Evolutionary conservation across 2,329 filamentous ascomycete genomes (phyloP).

Genomic region (Hypomyces perniciosus): DNA sequence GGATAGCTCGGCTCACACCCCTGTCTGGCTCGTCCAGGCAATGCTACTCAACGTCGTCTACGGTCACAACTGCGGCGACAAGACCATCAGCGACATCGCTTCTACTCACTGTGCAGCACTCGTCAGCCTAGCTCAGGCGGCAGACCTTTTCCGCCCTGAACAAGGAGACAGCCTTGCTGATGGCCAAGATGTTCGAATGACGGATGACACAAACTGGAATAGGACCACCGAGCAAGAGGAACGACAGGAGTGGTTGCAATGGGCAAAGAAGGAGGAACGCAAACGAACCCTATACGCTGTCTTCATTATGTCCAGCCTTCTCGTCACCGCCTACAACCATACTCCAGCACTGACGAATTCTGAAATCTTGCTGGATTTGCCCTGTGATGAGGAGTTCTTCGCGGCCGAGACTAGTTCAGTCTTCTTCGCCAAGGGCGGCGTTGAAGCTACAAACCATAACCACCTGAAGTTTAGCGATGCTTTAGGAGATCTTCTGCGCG

Average conservation of each 20-base stretch:
- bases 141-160: constrained; percentile 55
- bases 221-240: constrained; percentile 47
- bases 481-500: constrained; percentile 71
- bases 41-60: constrained; percentile 97
- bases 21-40: constrained; percentile 91
- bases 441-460: constrained; percentile 61
- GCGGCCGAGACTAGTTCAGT: constrained; percentile 73
- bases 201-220: constrained; percentile 45
- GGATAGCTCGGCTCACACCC: constrained; percentile 66
- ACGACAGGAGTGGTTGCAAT: constrained; percentile 64
- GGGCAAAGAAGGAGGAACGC: constrained; percentile 83
- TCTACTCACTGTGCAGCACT: constrained; percentile 87
- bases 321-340: constrained; percentile 91
- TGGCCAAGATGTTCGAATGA: constrained; percentile 50
- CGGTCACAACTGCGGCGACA: constrained; percentile 89
- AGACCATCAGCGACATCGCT: constrained; percentile 83
- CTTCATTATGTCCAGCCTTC: constrained; percentile 83
- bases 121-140: constrained; percentile 83
- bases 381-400: constrained; percentile 90
- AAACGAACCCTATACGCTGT: constrained; percentile 90
- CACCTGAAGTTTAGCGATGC: constrained; percentile 75
- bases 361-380: constrained; percentile 81
- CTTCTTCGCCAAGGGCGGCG: constrained; percentile 73
- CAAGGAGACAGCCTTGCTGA: constrained; percentile 37
- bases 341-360: constrained; percentile 88